phyloP scores from a whole-genome alignment of 2,329 filamentous ascomycete genomes.

The Diaporthe vexans region DNA sequence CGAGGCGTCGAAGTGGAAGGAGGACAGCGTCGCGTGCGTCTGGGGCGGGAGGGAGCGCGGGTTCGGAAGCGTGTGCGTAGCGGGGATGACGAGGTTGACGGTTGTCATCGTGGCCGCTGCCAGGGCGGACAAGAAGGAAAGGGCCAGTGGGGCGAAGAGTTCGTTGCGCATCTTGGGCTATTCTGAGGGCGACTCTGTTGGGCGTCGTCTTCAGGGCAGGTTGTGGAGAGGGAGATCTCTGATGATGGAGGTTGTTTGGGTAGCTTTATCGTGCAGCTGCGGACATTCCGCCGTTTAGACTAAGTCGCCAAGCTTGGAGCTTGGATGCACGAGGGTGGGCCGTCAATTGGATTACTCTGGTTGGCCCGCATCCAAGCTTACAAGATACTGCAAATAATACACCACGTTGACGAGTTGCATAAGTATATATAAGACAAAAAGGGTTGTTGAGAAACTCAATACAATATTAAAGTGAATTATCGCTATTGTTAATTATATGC shows the following conservation, averaged over 20 bases:
- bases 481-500: too few species aligned
- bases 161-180: constrained; percentile 39
- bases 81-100: constrained; percentile 61
- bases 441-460: too few species aligned
- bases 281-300: background rate
- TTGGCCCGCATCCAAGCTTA: background rate
- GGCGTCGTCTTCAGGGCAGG: background rate
- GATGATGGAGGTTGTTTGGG: background rate
- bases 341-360: background rate
- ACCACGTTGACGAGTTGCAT: too few species aligned
- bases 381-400: background rate
- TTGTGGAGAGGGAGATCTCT: background rate
- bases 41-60: constrained; percentile 71
- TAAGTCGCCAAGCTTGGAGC: constrained; percentile 11
- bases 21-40: constrained; percentile 73
- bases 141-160: constrained; percentile 54
- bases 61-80: constrained; percentile 58
- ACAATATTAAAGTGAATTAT: too few species aligned
- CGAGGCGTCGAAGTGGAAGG: constrained; percentile 55
- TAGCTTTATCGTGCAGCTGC: background rate
- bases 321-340: constrained; percentile 5
- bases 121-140: constrained; percentile 51
- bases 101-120: constrained; percentile 52
- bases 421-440: too few species aligned
- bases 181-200: background rate